phyloP scores from a whole-genome alignment of 2,329 filamentous ascomycete species.

The Fusarium lateritium region DNA sequence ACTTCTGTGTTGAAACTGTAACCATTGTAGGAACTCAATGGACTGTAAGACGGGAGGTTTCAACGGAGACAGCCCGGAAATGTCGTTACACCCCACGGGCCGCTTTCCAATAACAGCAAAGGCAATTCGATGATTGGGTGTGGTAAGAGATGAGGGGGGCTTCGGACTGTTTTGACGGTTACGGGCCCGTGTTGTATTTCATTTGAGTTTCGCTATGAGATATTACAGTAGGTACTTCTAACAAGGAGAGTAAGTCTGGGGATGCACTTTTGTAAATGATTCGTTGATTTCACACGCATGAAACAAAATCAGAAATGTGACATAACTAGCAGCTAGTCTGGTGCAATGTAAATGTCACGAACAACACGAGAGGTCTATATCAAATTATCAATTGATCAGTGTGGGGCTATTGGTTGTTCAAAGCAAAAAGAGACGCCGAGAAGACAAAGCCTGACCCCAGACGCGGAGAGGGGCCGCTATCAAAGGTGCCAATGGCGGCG shows the following conservation, averaged over 20 bases:
- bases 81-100: conserved; percentile 15
- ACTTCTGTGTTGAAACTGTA: conserved; percentile 24
- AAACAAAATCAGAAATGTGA: conserved; percentile 5
- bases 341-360: not conserved
- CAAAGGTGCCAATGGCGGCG: conserved; percentile 49
- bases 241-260: no score
- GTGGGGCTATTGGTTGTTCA: conserved; percentile 19
- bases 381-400: conserved; percentile 7
- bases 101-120: conserved; percentile 9
- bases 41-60: conserved; percentile 39
- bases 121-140: conserved; percentile 8
- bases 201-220: no score
- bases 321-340: no score
- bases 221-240: no score
- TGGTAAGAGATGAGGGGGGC: not conserved
- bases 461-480: conserved; percentile 41
- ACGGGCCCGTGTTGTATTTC: conserved; percentile 4
- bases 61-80: conserved; percentile 38
- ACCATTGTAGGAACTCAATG: conserved; percentile 21
- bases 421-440: conserved; percentile 30
- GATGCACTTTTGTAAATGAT: conserved; percentile 1
- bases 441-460: conserved; percentile 29
- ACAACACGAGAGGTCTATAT: conserved; percentile 6
- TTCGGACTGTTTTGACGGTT: not conserved
- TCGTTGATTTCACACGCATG: conserved; percentile 9